Base-by-base conservation (phyloP, 2,329 filamentous ascomycete species). In the Dactylellina drechsleri region DNA sequence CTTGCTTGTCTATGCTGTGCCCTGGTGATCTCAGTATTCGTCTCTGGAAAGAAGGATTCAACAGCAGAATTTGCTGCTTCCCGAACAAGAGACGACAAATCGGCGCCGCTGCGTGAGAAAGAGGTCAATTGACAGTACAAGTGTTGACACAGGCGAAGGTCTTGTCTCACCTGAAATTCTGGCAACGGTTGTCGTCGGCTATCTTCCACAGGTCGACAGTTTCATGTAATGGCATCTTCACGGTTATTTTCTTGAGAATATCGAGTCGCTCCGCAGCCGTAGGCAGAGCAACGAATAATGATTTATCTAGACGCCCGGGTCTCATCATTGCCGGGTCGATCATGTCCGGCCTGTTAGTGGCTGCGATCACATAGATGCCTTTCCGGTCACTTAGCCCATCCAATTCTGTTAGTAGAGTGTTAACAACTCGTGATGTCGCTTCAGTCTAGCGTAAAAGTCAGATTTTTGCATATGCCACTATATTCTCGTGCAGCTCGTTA, bases 241-340 rank as follows among this genome's bases (percentile, higher is more conserved):
- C 84, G 31, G 83, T 80, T 70, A 90, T 80, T 1, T 93, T 92
- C 66, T 86, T 86, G 20, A 99, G 84, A 76, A 99, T 99, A 67
- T 96, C 92, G 0, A 91, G 91, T 13, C 95, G 87, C 81, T 97
- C 93, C 6, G 89, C 85, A 0, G 90, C 85, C 26, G 88, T 90
- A 0, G 95, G 95, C 0, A 98, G 84, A 79, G 95, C 93, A 45
- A 99, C 91, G 78, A 94, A 97, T 26, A 98, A 86, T n/a, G 90
- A 87, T 0, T 90, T 94, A 77, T 93, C 94, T 0, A 99, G 86
- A 26, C 95, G 90, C 0, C 95, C 95, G 0, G 95, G 94, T 0
- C 95, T 90, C 10, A 98, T 86, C 88, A 99, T 96, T 0, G 95
- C 95, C 1, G 92, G 89, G 81, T 99, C 95, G 78, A 99, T 98